Conservation (phyloP, 306 rosid genomes). For the Castanea mollissima region DNA sequence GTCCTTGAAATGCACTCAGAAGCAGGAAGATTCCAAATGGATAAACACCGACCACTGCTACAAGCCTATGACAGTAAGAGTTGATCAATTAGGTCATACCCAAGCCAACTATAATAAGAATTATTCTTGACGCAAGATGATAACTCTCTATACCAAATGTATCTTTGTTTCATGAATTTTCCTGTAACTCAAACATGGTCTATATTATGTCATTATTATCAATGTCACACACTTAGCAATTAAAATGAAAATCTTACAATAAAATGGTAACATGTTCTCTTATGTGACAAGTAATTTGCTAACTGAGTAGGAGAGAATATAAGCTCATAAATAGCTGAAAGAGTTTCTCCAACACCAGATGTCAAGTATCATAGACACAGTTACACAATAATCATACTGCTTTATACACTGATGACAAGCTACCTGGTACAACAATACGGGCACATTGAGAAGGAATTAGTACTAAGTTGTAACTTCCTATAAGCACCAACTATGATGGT, state of each 20-base stretch:
- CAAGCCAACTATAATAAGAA: slow-evolving; percentile 17
- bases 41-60: slow-evolving; percentile 71
- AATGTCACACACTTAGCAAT: neutral
- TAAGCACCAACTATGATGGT: neutral
- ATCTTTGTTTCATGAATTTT: neutral
- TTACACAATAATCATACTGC: neutral
- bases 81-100: slow-evolving; percentile 13
- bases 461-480: too few species aligned
- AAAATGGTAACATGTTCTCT: neutral
- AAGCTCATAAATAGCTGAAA: neutral
- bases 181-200: slow-evolving; percentile 1
- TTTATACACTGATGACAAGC: neutral
- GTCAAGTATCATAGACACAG: neutral
- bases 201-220: neutral
- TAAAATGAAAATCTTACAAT: neutral
- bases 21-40: slow-evolving; percentile 92
- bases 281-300: neutral
- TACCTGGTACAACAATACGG: neutral
- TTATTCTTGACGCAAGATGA: neutral
- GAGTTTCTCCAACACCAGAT: neutral
- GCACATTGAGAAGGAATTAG: neutral
- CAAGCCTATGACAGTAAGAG: slow-evolving; percentile 60
- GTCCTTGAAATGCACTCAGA: slow-evolving; percentile 67
- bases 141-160: neutral
- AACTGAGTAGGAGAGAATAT: neutral